A percentile compares a stretch with the other conserved stretches of the same genome.
phyloP scores from a whole-genome alignment of 1,284 basidiomycete genomes.

The Earliella scabrosa region DNA sequence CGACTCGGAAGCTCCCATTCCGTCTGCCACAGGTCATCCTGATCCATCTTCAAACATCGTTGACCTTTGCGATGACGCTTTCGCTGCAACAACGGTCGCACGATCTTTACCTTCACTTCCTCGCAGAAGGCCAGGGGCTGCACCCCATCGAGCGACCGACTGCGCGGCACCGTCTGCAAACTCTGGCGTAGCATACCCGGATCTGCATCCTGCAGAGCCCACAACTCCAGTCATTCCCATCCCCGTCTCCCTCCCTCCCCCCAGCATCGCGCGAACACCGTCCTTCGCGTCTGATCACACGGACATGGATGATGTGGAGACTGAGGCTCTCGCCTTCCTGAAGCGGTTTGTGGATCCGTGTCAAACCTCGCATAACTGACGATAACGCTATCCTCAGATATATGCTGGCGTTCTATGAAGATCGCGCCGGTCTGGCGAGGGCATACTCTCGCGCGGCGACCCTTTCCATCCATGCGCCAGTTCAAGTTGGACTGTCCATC shows the following conservation, averaged over 20 bases:
- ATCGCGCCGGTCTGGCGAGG: slow-evolving; percentile 29
- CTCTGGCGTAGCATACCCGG: no score
- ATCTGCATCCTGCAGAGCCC: no score
- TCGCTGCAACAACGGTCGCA: no score
- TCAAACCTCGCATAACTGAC: not conserved
- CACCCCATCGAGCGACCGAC: no score
- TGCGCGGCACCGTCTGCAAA: no score
- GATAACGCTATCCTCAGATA: slow-evolving; percentile 21
- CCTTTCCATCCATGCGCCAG: slow-evolving; percentile 29
- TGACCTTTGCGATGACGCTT: not conserved
- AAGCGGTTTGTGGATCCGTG: slow-evolving; percentile 18
- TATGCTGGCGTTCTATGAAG: slow-evolving; percentile 24
- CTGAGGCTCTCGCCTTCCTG: slow-evolving; percentile 27
- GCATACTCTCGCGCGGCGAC: slow-evolving; percentile 32
- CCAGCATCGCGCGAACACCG: not conserved
- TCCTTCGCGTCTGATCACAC: not conserved
- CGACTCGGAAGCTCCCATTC: no score
- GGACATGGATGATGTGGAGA: slow-evolving; percentile 9
- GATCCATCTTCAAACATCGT: not conserved
- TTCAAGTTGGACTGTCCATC: no score
- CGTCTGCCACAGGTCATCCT: no score
- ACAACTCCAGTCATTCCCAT: no score
- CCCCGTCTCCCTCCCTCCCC: not conserved
- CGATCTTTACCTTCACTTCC: no score
- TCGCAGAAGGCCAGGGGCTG: no score